Evolutionary conservation across 2,329 filamentous ascomycete species (phyloP).

Genomic region (Fusarium sp.): DNA sequence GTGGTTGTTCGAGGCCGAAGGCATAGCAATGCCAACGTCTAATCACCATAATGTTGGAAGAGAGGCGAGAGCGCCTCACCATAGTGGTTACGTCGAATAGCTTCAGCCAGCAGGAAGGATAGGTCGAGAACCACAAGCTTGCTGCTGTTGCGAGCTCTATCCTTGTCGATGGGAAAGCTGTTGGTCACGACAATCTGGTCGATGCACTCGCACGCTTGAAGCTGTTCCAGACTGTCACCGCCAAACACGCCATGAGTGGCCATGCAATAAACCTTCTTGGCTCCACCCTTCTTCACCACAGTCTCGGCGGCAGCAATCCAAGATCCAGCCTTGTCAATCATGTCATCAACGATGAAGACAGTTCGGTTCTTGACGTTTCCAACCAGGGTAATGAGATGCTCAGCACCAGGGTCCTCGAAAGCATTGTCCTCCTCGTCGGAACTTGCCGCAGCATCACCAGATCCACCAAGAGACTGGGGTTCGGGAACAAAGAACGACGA

Average conservation of each 20-base stretch:
- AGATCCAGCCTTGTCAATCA: constrained; percentile 96
- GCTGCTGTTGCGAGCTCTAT: constrained; percentile 75
- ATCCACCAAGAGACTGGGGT: constrained; percentile 79
- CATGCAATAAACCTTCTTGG: constrained; percentile 96
- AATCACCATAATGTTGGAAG: constrained; percentile 75
- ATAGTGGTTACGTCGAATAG: constrained; percentile 95
- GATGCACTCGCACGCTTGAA: constrained; percentile 93
- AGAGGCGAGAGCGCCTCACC: constrained; percentile 82
- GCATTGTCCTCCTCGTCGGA: constrained; percentile 95
- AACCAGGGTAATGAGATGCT: constrained; percentile 97
- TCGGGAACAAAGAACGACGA: constrained; percentile 83
- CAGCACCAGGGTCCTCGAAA: constrained; percentile 81
- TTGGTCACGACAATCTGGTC: constrained; percentile 96
- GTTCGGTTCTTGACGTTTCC: constrained; percentile 90
- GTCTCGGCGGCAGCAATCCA: constrained; percentile 99
- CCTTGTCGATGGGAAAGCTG: constrained; percentile 89
- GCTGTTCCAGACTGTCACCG: constrained; percentile 86
- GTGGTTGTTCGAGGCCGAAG: constrained; percentile 17
- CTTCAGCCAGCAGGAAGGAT: constrained; percentile 87
- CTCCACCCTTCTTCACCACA: constrained; percentile 90
- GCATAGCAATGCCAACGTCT: constrained; percentile 41
- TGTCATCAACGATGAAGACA: constrained; percentile 97
- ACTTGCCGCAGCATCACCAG: constrained; percentile 82
- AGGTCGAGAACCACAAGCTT: constrained; percentile 94
- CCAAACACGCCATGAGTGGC: constrained; percentile 97